Conservation (phyloP, 139 green algal genomes). For the Coccomyxa sp. region DNA sequence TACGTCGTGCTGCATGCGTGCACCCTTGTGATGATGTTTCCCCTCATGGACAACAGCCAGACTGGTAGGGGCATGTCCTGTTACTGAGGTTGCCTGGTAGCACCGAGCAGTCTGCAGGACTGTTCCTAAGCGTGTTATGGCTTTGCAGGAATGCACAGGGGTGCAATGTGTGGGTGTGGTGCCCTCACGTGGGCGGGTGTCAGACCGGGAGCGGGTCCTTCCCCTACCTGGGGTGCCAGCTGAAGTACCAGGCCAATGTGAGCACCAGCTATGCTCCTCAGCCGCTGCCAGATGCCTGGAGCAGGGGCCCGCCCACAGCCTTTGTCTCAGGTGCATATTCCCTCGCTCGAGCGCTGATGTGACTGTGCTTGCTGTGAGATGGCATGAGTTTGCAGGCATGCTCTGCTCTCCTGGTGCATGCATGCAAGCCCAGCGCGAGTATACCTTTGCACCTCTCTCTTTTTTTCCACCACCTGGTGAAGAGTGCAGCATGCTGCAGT, state of each 20-base stretch:
- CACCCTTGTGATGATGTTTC: neutral
- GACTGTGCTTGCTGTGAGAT: no score
- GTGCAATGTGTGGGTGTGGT: constrained; percentile 24
- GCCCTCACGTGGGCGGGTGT: neutral
- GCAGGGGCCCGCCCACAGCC: neutral
- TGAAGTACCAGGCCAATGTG: constrained; percentile 3
- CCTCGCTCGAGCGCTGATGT: no score
- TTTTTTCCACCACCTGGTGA: no score
- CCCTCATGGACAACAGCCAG: neutral
- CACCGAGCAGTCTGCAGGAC: no score
- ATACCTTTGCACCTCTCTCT: no score
- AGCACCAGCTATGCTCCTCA: neutral
- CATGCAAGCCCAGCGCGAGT: no score
- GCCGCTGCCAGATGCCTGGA: neutral
- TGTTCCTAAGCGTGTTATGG: no score
- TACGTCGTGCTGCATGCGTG: neutral
- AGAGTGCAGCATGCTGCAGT: no score
- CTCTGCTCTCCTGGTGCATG: no score
- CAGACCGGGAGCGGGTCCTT: neutral
- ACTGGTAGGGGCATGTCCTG: neutral
- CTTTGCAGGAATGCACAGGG: neutral
- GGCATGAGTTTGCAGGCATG: no score
- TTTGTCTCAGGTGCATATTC: constrained; percentile 1
- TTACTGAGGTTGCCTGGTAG: no score
- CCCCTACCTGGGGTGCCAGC: constrained; percentile 2